These are phyloP conservation scores for Tylopilus subfusipes DNA, from an alignment of 768 basidiomycete species.

Conservation along the genomic window DNA sequence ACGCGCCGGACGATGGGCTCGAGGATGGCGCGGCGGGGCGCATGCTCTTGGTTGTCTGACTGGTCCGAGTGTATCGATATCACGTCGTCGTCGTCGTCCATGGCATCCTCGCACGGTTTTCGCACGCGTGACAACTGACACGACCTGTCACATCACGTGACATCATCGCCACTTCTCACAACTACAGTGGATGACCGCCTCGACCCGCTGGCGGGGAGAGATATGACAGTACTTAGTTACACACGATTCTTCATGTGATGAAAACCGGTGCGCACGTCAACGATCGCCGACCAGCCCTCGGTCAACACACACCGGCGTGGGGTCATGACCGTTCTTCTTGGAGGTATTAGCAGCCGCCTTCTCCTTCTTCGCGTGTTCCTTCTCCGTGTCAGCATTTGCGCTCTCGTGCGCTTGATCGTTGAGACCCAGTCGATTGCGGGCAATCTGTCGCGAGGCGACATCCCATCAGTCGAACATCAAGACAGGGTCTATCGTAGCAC, in stretches of 20 bases:
- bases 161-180: no score
- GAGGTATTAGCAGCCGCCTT: slow-evolving; percentile 46
- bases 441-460: slow-evolving; percentile 53
- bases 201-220: not conserved
- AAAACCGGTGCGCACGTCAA: not conserved
- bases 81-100: slow-evolving; percentile 37
- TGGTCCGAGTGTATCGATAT: slow-evolving; percentile 31
- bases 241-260: not conserved
- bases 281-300: not conserved
- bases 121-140: slow-evolving; percentile 21
- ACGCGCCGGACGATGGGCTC: slow-evolving; percentile 69
- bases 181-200: not conserved
- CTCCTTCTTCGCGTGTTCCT: slow-evolving; percentile 55
- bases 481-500: slow-evolving; percentile 14
- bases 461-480: not conserved
- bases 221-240: not conserved
- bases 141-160: slow-evolving; percentile 32
- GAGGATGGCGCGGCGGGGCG: slow-evolving; percentile 51
- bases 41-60: slow-evolving; percentile 28
- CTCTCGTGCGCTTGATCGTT: slow-evolving; percentile 84
- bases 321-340: slow-evolving; percentile 36
- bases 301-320: not conserved
- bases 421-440: slow-evolving; percentile 85
- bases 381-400: slow-evolving; percentile 64
- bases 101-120: not conserved